Evolutionary conservation across 108 stramenopile genomes (phyloP), one percentile per base, ranked within the genome.

Genomic region (Mediolabrus comicus): DNA sequence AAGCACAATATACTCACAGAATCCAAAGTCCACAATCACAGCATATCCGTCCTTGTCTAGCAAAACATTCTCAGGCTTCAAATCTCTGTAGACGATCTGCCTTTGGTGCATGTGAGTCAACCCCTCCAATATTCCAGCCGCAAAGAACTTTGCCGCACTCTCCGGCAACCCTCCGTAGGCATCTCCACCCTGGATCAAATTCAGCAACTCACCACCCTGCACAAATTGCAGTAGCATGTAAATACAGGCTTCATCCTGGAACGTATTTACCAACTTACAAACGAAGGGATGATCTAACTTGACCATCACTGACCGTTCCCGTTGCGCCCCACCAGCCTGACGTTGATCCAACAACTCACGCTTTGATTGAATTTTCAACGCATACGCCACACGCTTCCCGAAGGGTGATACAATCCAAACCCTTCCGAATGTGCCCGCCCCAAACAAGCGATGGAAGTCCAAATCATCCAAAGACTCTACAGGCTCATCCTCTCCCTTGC

Each of bases 31-130:
- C 10, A 95, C 81, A 57, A 97, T 81, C 49, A 90, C 88, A 32
- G 93, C 83, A 71, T 95, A 97, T 27, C 97, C 97, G 17, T 87
- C 71, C 13, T 56, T 72, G 70, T 96, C 97, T 11, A 98, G 74
- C 19, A 98, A 72, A 31, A 95, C 82, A 73, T 98, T 98, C 79
- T 98, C 97, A 5, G 95, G 95, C 68, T 98, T 98, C 69, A 98
- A 71, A 74, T 98, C 97, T 33, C 97, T 85, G 75, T 97, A 98
- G 7, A 94, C 90, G 60, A 99, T 96, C 49, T 81, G 83, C 24
- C 87, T 66, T 17, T 83, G 79, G 56, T 91, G 90, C 82, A 88
- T 62, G 54, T 88, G 84, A 38, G 81, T 83, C 38, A 88, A 55
- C 14, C 75, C 93, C 22, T 84, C 83, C 26, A 88, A 43, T 39